Conservation (phyloP, 1,284 basidiomycete species). For the Austropuccinia psidii region DNA sequence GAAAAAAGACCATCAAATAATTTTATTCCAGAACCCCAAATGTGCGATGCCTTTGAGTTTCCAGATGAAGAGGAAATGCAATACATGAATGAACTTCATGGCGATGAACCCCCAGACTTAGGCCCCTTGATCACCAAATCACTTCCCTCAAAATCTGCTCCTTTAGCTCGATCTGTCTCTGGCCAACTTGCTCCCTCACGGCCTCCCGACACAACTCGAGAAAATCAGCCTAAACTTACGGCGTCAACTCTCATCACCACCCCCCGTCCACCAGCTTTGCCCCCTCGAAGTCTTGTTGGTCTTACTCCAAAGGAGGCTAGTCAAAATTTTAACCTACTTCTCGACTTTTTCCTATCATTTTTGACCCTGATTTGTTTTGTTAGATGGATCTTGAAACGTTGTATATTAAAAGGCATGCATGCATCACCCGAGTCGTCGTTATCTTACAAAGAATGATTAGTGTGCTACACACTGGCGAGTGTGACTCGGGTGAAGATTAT, state of each 20-base stretch:
- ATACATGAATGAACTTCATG: slow-evolving; percentile 6
- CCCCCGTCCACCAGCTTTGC: not conserved
- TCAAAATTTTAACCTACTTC: not conserved
- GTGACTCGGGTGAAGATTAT: slow-evolving; percentile 17
- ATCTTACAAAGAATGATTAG: slow-evolving; percentile 17
- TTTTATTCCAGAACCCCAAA: not conserved
- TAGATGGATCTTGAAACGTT: slow-evolving; percentile 34
- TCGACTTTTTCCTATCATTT: not conserved
- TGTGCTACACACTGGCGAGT: slow-evolving; percentile 5
- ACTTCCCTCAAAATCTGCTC: not conserved
- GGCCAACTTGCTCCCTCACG: not conserved
- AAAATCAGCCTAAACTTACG: not conserved
- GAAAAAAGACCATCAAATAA: slow-evolving; percentile 6
- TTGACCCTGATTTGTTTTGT: not conserved
- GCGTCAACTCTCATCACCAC: not conserved
- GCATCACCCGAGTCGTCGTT: slow-evolving; percentile 6
- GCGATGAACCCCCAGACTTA: not conserved
- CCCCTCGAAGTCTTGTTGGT: slow-evolving; percentile 6
- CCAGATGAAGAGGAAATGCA: not conserved
- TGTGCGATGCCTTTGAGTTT: not conserved
- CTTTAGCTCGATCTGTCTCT: not conserved
- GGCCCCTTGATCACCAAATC: too few relatives aligned
- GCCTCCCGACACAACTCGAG: not conserved
- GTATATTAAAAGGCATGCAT: slow-evolving; percentile 24
- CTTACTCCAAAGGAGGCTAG: slow-evolving; percentile 27